Base-by-base conservation (phyloP, 495 filamentous ascomycete genomes). In the Corynascus novoguineensis region DNA sequence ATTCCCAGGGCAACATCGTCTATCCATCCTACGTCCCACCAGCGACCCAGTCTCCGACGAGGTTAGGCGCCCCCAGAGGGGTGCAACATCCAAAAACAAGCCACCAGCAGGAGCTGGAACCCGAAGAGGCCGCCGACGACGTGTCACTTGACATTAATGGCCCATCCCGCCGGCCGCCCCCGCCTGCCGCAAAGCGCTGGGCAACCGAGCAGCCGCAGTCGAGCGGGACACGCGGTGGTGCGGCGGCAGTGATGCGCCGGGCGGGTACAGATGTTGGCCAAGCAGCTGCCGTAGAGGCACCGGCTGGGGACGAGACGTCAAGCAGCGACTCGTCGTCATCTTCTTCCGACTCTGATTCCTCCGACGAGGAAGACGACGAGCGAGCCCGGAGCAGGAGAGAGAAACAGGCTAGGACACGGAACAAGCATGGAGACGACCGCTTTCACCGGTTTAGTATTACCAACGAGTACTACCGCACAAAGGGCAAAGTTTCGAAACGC, bases 391-490 rank as follows among this genome's bases (percentile, higher is more conserved):
- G 29, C 31, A 29, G 22, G 28, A 40, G 32, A 59, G 42, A 46
- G 62, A 51, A 60, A 44, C 60, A 44, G 42, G 53, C 47, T 5
- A 28, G 27, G 17, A 15, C 25, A 19, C 46, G 61, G 17, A 38
- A 62, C 15, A 63, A 60, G n/a, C 37, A 46, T 27, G 42, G 70
- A 27, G 53, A 71, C 40, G 62, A 71, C 17, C 62, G 51, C 8
- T 78, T 64, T 52, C 61, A 72, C 22, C 66, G 67, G 19, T 79
- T 90, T 62, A 68, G 68, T 40, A 74, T 90, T 29, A 75, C 70
- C n/a, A 84, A 89, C 61, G 75, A 86, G 2, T 66, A 86, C 27
- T 88, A 83, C 69, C 76, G 67, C 17, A 86, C 83, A 1, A 80
- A 77, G 32, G 87, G 86, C n/a, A 80, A 74, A 44, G 76, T 90